Evolutionary conservation across 2,329 filamentous ascomycete species (phyloP).

Genomic region (Fusarium neocosmosporiellum): DNA sequence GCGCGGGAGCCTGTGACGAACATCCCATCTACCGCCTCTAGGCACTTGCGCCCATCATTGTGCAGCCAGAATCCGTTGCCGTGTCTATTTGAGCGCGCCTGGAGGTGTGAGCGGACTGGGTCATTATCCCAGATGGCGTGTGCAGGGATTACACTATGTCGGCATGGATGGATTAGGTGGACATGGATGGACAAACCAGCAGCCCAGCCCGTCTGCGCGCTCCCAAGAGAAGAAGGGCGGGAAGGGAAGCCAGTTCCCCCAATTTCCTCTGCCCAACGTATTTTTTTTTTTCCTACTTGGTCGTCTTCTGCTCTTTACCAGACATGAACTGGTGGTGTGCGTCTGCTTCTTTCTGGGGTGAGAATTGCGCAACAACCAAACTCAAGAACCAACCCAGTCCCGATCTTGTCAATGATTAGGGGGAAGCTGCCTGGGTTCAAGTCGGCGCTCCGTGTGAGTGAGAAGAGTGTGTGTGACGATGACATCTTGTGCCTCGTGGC

Average conservation of each 20-base stretch:
- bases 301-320: neutral
- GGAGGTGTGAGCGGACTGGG: constrained; percentile 36
- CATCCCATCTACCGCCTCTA: neutral
- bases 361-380: neutral
- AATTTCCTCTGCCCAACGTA: neutral
- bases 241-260: neutral
- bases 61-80: neutral
- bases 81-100: constrained; percentile 8
- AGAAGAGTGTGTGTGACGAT: constrained; percentile 33
- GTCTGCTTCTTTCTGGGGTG: neutral
- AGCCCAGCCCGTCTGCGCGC: constrained; percentile 8
- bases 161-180: constrained; percentile 5
- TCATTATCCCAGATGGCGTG: constrained; percentile 19
- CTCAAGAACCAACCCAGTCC: neutral
- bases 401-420: neutral
- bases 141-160: constrained; percentile 13
- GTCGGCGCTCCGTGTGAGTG: constrained; percentile 14
- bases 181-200: constrained; percentile 13
- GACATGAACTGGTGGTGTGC: neutral
- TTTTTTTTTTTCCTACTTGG: neutral
- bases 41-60: neutral
- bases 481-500: constrained; percentile 38
- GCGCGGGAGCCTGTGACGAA: neutral
- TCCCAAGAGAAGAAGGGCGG: constrained; percentile 19
- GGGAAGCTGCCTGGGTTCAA: neutral